phyloP scores from a whole-genome alignment of 2,329 filamentous ascomycete genomes.

The Neofusicoccum sp. region DNA sequence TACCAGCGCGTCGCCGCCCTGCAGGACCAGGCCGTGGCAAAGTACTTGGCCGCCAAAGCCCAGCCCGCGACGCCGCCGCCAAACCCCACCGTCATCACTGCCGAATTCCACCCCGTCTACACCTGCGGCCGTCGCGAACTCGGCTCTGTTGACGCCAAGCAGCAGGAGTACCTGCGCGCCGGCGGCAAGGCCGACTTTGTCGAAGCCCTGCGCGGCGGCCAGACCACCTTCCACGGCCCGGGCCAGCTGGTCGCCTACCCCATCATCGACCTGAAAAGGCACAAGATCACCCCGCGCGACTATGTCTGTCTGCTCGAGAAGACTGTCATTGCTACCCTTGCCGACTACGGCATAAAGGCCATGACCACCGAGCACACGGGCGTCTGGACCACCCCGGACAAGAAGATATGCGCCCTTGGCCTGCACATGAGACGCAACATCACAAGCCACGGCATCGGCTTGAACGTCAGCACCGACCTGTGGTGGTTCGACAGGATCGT shows the following conservation, averaged over 20 bases:
- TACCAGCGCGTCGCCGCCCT: conserved; percentile 10
- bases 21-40: conserved; percentile 16
- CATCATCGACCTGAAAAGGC: conserved; percentile 75
- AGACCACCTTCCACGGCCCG: conserved; percentile 93
- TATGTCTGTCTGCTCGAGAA: conserved; percentile 81
- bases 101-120: conserved; percentile 81
- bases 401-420: conserved; percentile 87
- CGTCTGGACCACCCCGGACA: conserved; percentile 63
- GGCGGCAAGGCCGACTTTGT: conserved; percentile 61
- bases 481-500: conserved; percentile 74
- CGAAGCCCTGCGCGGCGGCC: conserved; percentile 78
- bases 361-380: conserved; percentile 76
- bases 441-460: conserved; percentile 78
- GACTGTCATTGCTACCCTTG: conserved; percentile 69
- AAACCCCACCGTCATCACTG: conserved; percentile 75
- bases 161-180: conserved; percentile 46
- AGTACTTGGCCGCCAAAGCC: conserved; percentile 17
- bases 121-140: conserved; percentile 85
- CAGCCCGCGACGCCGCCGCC: conserved; percentile 18
- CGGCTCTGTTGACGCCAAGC: conserved; percentile 49
- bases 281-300: conserved; percentile 68
- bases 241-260: conserved; percentile 94
- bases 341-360: conserved; percentile 61
- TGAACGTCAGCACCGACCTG: conserved; percentile 72
- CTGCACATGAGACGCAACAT: conserved; percentile 88